Conservation (phyloP, 805 yeast genomes). For the Nakazawaea holstii region DNA sequence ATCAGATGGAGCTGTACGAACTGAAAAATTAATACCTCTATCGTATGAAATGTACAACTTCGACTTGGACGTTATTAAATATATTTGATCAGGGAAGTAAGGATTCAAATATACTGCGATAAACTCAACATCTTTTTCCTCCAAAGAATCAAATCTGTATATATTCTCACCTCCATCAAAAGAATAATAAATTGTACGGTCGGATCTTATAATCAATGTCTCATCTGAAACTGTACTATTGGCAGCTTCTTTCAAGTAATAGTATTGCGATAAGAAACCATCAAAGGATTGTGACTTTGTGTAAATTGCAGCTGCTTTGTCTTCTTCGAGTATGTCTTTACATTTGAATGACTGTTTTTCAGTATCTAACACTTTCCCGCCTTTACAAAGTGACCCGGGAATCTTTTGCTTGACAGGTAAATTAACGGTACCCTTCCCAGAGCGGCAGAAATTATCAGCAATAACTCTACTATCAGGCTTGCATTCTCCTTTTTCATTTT, state of each 20-base stretch:
- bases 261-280: constrained; percentile 49
- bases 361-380: constrained; percentile 16
- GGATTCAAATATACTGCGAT: constrained; percentile 59
- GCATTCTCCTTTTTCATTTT: constrained; percentile 39
- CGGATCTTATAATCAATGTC: constrained; percentile 50
- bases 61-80: constrained; percentile 44
- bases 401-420: constrained; percentile 20
- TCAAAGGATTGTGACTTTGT: constrained; percentile 39
- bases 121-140: constrained; percentile 33
- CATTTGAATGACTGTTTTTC: constrained; percentile 31
- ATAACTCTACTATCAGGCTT: constrained; percentile 23
- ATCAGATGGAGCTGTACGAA: constrained; percentile 44
- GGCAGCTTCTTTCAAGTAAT: constrained; percentile 53
- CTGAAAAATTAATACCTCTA: constrained; percentile 56
- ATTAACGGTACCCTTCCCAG: constrained; percentile 13
- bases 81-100: constrained; percentile 49
- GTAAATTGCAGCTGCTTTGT: constrained; percentile 23
- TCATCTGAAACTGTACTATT: constrained; percentile 43
- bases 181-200: constrained; percentile 54
- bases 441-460: constrained; percentile 17
- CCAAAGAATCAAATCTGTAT: constrained; percentile 25
- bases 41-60: constrained; percentile 56
- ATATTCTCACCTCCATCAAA: constrained; percentile 62
- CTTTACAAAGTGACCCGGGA: constrained; percentile 23
- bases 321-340: constrained; percentile 20